These are phyloP conservation scores for Fusarium incarnatum DNA, from an alignment of 2,329 filamentous ascomycete species.

Conservation along the genomic window DNA sequence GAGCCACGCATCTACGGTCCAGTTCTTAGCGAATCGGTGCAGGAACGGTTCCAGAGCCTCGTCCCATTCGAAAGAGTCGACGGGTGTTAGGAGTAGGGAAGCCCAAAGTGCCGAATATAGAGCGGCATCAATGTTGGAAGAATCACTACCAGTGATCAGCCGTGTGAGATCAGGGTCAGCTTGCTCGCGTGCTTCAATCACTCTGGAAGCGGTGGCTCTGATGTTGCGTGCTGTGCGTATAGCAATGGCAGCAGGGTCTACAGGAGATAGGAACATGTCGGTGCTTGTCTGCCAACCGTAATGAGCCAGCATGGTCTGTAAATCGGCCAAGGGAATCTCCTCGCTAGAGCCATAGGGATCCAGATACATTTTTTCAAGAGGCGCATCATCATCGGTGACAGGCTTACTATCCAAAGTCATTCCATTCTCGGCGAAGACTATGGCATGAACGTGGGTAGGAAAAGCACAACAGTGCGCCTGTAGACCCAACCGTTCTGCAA, in stretches of 20 bases:
- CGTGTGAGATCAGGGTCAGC: constrained; percentile 47
- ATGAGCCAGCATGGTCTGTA: constrained; percentile 69
- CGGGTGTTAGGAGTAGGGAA: constrained; percentile 65
- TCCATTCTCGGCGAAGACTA: constrained; percentile 73
- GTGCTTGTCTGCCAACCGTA: constrained; percentile 57
- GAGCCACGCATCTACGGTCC: constrained; percentile 76
- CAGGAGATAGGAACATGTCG: constrained; percentile 70
- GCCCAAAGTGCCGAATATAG: constrained; percentile 83
- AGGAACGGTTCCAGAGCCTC: constrained; percentile 72
- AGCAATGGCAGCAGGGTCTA: constrained; percentile 74
- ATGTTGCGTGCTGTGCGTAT: constrained; percentile 83
- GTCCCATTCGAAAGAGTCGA: constrained; percentile 64
- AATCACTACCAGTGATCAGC: constrained; percentile 52
- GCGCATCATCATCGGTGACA: constrained; percentile 54
- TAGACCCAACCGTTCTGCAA: constrained; percentile 80
- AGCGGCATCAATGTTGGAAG: constrained; percentile 65
- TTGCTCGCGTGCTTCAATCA: constrained; percentile 46
- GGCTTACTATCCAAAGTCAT: constrained; percentile 68
- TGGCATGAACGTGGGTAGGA: constrained; percentile 85
- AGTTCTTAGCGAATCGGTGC: constrained; percentile 56
- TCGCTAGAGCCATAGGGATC: constrained; percentile 80
- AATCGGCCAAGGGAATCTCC: constrained; percentile 71
- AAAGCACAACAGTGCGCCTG: constrained; percentile 83
- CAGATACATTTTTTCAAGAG: constrained; percentile 74
- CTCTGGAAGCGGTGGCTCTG: constrained; percentile 68